Evolutionary conservation across 1,284 basidiomycete genomes (phyloP), one percentile per base, ranked within the genome.

Genomic region (Ustilago hordei): DNA sequence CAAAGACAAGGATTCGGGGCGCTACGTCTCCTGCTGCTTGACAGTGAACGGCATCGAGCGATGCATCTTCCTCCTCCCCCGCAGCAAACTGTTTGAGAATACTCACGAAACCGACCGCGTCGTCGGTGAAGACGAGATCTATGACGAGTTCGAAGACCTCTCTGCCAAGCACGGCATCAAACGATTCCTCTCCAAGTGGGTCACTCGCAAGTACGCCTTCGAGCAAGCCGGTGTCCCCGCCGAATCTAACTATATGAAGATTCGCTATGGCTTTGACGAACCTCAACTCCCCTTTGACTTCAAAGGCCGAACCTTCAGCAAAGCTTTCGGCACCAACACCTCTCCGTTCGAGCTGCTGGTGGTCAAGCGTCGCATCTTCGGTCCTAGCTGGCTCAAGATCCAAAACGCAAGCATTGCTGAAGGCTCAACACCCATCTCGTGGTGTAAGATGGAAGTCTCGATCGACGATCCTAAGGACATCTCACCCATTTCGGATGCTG

Each of bases 291-390:
- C 93, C 0, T 88, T 89, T 67, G 91, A 91, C 55, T 89, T 93
- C 8, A 90, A 90, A 34, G 95, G 94, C 59, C 91, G 92, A 6
- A 96, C 93, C 43, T 96, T 98, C 85, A 90, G 91, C 52, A 91
- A 91, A 64, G 91, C 98, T 12, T 93, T 98, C 80, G 96, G 97
- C n/a, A 93, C 95, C 11, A 94, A 92, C 79, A 95, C 95, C 0
- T 93, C 89, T 64, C 92, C 96, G 0, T 99, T 99, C 81, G 97
- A 99, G 86, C 88, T 95, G 8, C 90, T 99, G n/a, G 94, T 95
- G 1, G 83, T 99, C 62, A 98, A 98, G 87, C 91, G 95, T 41
- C 95, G 95, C 87, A 98, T 99, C 75, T 98, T 98, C 94, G 97
- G 97, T 3, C 95, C 97, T 0, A 99, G 97, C 86, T 99, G 96